These are phyloP conservation scores for Penicillium bialowiezense DNA, from an alignment of 495 filamentous ascomycete genomes.

Conservation along the genomic window DNA sequence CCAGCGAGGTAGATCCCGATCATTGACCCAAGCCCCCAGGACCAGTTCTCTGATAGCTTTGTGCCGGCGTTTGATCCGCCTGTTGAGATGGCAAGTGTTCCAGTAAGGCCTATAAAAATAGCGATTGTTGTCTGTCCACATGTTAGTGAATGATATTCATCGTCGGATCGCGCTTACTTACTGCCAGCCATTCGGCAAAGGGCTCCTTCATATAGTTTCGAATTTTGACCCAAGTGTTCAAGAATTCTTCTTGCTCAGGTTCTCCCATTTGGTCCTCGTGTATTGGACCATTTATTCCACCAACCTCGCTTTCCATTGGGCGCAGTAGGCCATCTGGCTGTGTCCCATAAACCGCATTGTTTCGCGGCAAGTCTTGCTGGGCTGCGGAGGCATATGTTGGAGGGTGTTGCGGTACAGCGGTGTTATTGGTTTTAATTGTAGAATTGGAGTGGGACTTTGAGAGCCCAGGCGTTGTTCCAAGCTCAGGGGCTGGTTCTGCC, in stretches of 20 bases:
- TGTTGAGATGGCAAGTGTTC: slow-evolving; percentile 13
- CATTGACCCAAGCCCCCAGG: slow-evolving; percentile 21
- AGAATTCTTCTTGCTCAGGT: slow-evolving; percentile 8
- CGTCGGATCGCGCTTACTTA: neutral
- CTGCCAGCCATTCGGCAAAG: slow-evolving; percentile 18
- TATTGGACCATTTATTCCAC: neutral
- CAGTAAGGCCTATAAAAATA: slow-evolving; percentile 12
- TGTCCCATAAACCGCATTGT: slow-evolving; percentile 11
- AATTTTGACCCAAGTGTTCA: slow-evolving; percentile 15
- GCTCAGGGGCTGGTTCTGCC: slow-evolving; percentile 7
- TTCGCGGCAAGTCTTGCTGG: neutral
- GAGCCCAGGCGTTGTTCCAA: slow-evolving; percentile 6
- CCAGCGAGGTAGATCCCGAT: slow-evolving; percentile 16
- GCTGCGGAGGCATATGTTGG: slow-evolving; percentile 11
- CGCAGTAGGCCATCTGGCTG: slow-evolving; percentile 13
- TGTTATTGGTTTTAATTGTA: neutral
- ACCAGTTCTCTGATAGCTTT: slow-evolving; percentile 6
- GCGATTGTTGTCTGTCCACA: slow-evolving; percentile 13
- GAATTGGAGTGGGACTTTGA: neutral
- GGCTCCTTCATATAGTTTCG: slow-evolving; percentile 14
- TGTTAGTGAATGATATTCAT: neutral
- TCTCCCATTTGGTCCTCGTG: neutral
- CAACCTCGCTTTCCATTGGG: slow-evolving; percentile 8
- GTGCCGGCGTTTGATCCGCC: slow-evolving; percentile 7
- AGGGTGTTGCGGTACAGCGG: neutral